Evolutionary conservation across 192 early-diverging fungal species (phyloP), one percentile per base, ranked within the genome.

Genomic region (Pilobolus umbonatus): DNA sequence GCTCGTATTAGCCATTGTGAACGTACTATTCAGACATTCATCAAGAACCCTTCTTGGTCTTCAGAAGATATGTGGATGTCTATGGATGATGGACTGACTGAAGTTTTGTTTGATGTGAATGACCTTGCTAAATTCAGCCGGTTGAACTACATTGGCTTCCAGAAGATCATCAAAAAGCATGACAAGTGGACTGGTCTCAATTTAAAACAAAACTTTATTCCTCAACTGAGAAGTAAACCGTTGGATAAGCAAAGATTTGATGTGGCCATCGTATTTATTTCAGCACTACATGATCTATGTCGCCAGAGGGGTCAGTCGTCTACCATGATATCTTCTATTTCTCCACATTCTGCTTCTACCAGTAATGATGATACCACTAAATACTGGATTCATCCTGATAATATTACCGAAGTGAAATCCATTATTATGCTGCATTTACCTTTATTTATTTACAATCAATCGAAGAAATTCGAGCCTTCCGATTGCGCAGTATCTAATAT

Each of bases 141-240:
- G 3, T 75, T 89, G 62, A 92, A 92, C 75, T 92, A 86, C 63
- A 85, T 85, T n/a, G 90, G 86, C 21, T 90, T 92, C 59, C 79
- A 85, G 55, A 88, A 96, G 79, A 98, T 98, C 65, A 76, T 99
- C 64, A 99, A 99, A 75, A 99, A 99, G 74, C 96, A 99, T 67
- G 95, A 99, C 71, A 93, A 94, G 66, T 88, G 91, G 72, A 90
- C 93, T 24, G 67, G 64, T 11, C 87, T 83, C 61, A 69, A 80
- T 34, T 71, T 98, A 32, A 77, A 88, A 71, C 81, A 87, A 40
- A 67, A 87, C 67, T 87, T 88, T 73, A 75, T 81, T 69, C 72
- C 86, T 72, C 77, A 88, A 65, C 72, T 98, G 62, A 89, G 92
- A 75, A 77, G 69, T 61, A 73, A 80, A 14, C 83, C 89, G 9